These are phyloP conservation scores for Pochonia chlamydosporia DNA, from an alignment of 2,329 filamentous ascomycete species.

Conservation along the genomic window DNA sequence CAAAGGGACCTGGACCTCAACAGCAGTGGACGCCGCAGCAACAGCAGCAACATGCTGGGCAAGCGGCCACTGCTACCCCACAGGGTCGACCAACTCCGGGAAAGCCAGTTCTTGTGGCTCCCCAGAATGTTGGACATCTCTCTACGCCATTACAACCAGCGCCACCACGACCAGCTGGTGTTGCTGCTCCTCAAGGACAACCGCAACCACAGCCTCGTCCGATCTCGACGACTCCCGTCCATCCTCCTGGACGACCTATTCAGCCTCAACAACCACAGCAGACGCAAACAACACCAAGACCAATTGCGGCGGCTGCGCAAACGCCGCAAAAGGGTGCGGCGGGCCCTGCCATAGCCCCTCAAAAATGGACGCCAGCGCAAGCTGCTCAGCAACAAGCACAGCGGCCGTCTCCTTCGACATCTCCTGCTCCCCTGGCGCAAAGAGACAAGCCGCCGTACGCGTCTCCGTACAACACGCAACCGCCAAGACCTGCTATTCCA, in stretches of 20 bases:
- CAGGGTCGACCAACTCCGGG: constrained; percentile 17
- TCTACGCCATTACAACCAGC: constrained; percentile 29
- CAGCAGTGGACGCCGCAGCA: constrained; percentile 15
- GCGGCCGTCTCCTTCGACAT: constrained; percentile 17
- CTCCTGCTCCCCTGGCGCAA: constrained; percentile 18
- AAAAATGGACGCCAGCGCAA: constrained; percentile 26
- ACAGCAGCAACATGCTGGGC: neutral
- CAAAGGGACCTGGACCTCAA: constrained; percentile 8
- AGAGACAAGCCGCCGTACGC: constrained; percentile 23
- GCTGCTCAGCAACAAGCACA: constrained; percentile 16
- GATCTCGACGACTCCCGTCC: constrained; percentile 27
- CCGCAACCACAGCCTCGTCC: constrained; percentile 22
- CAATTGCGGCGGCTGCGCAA: constrained; percentile 26
- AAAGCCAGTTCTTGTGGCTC: constrained; percentile 26
- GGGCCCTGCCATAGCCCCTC: constrained; percentile 19
- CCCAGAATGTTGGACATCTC: constrained; percentile 29
- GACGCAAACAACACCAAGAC: constrained; percentile 17
- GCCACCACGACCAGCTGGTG: constrained; percentile 19
- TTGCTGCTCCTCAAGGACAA: constrained; percentile 24
- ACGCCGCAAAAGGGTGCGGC: constrained; percentile 16
- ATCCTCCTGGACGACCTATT: constrained; percentile 26
- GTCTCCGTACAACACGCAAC: constrained; percentile 25
- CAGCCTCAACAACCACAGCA: constrained; percentile 23
- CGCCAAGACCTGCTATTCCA: constrained; percentile 31
- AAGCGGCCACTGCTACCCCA: neutral